Evolutionary conservation across 306 rosid species (phyloP).

Genomic region (Hippophae gyantsensis): DNA sequence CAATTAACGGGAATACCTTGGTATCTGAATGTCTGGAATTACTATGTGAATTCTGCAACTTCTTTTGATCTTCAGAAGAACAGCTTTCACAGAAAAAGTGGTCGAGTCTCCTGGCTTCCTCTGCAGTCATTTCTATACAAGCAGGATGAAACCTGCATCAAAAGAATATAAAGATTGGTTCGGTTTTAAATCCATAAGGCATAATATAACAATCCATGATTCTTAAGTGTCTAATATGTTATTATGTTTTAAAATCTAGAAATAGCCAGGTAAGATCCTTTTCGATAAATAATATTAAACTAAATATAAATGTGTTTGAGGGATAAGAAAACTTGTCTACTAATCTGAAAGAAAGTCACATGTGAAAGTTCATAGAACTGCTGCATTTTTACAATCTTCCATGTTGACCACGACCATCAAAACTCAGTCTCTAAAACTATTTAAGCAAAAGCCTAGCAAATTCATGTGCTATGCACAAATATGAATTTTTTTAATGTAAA

Average conservation of each 20-base stretch:
- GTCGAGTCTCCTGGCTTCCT: constrained; percentile 87
- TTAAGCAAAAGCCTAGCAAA: not conserved
- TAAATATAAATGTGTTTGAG: too few species aligned
- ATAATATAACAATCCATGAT: not conserved
- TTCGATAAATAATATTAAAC: not conserved
- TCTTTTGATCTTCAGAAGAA: constrained; percentile 80
- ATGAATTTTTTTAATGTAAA: too few species aligned
- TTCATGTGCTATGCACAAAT: too few species aligned
- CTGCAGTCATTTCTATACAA: constrained; percentile 94
- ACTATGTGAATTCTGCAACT: constrained; percentile 72
- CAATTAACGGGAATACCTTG: constrained; percentile 47
- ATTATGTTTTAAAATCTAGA: not conserved
- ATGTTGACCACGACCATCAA: not conserved
- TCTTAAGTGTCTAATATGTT: too few species aligned
- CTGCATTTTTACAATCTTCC: not conserved
- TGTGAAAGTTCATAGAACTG: too few species aligned
- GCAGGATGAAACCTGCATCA: constrained; percentile 98
- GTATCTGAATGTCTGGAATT: constrained; percentile 56
- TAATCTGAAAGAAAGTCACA: too few species aligned
- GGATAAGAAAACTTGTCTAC: too few species aligned
- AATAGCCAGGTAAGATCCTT: not conserved
- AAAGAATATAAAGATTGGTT: constrained; percentile 32
- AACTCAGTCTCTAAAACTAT: not conserved
- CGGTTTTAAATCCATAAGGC: constrained; percentile 14
- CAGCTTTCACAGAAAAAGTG: constrained; percentile 89